These are phyloP conservation scores for Penicillium chermesinum DNA, from an alignment of 495 filamentous ascomycete genomes.

Conservation along the genomic window DNA sequence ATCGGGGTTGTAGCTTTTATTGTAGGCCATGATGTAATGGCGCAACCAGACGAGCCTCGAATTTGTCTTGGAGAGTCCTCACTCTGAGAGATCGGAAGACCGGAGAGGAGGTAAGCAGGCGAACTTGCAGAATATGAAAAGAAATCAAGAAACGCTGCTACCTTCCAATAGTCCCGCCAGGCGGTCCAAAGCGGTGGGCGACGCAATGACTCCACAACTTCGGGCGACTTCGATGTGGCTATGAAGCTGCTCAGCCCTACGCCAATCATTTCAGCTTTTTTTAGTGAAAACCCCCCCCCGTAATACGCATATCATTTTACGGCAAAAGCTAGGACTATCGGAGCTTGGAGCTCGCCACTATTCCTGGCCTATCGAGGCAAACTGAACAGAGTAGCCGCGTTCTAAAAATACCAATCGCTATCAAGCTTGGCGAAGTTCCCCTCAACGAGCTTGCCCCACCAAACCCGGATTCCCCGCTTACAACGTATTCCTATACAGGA, in stretches of 20 bases:
- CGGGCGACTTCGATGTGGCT: background rate
- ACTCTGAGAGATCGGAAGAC: conserved; percentile 3
- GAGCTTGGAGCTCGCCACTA: no score
- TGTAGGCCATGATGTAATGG: conserved; percentile 78
- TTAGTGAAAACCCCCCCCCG: no score
- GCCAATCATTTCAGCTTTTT: no score
- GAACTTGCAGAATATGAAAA: background rate
- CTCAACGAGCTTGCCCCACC: background rate
- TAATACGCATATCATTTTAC: background rate
- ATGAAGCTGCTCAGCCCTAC: background rate
- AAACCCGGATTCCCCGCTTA: background rate
- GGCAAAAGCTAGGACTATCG: no score
- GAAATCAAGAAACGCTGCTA: no score
- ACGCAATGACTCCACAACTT: background rate
- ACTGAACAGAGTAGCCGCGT: background rate
- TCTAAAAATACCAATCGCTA: background rate
- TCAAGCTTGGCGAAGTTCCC: background rate
- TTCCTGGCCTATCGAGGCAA: no score
- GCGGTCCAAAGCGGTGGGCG: background rate
- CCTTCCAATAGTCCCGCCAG: no score
- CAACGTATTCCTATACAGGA: background rate
- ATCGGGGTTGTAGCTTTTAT: conserved; percentile 89
- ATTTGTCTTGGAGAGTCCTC: no score
- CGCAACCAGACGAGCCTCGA: conserved; percentile 13
- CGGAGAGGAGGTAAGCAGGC: conserved; percentile 4